Base-by-base conservation (phyloP, 345 rosid genomes). In the Capsella bursapastoris region DNA sequence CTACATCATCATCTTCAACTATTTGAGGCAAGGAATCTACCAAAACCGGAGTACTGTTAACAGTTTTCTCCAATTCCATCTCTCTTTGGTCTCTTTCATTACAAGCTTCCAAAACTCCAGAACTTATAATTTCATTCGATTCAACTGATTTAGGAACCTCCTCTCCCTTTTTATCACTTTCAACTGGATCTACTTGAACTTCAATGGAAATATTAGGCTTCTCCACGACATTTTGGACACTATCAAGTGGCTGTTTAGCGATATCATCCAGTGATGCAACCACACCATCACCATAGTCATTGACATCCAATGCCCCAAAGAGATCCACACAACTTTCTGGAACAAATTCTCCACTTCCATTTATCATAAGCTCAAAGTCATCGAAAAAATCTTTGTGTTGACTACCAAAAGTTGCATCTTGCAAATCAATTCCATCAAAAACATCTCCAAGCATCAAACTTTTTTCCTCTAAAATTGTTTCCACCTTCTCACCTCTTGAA, bases 281-380 rank as follows among this genome's bases (percentile, higher is more conserved):
- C 73, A 31, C 81, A 32, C 43, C 60, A 58, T 41, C 66, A 65
- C 43, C 65, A 59, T 58, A 72, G 69, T 60, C 80, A 48, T 57
- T 76, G 73, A 44, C 71, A 25, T 55, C 81, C 64, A 72, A 43
- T 3, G 43, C 37, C 38, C 57, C 47, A 29, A 50, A 57, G 27
- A 58, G 58, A 75, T 76, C 59, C 71, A 47, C 56, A 79, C 57
- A 71, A 34, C 70, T 58, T 15, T 80, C 82, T 15, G 47, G 73
- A 69, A 62, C 73, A 72, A 32, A 28, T 28, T 78, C 82, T 44
- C 40, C 63, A 40, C 65, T 81, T 62, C 74, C 89, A 27, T 82
- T 77, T 35, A 86, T 62, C 56, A 83, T 64, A 56, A 78, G 73
- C 68, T 87, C 82, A 61, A 89, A 68, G 38, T 86, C 92, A 63